A percentile compares a stretch with the other conserved stretches of the same genome.
These are phyloP conservation scores for Spergularia marina DNA, from an alignment of 148 eudicot species.

Conservation along the genomic window DNA sequence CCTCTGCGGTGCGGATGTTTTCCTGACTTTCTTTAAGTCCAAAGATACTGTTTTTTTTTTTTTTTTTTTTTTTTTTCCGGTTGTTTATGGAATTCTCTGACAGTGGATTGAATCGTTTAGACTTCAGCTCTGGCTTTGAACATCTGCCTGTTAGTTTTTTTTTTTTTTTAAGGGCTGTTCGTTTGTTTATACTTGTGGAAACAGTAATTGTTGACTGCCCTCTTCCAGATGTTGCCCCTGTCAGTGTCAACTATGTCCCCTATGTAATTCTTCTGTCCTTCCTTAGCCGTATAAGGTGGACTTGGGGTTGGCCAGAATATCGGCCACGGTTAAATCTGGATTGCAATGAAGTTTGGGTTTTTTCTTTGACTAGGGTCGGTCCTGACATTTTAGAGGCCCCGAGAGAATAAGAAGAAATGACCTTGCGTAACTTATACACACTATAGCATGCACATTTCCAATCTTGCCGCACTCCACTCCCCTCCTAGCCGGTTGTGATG, in stretches of 20 bases:
- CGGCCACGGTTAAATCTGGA: not conserved
- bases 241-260: not conserved
- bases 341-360: not conserved
- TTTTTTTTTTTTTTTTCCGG: not conserved
- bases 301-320: not conserved
- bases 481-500: too few species aligned
- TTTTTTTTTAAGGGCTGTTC: not conserved
- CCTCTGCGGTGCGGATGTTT: slow-evolving; percentile 34
- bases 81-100: not conserved
- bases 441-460: too few species aligned
- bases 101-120: not conserved
- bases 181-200: not conserved
- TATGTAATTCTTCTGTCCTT: not conserved
- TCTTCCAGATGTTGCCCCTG: not conserved
- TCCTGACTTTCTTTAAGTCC: slow-evolving; percentile 17
- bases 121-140: not conserved
- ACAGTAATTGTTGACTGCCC: slow-evolving; percentile 6
- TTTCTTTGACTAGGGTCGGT: not conserved
- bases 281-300: not conserved
- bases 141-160: not conserved
- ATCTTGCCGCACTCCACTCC: too few species aligned
- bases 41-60: slow-evolving; percentile 8
- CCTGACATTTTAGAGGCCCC: too few species aligned
- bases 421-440: too few species aligned
- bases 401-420: too few species aligned